A percentile compares a stretch with the other conserved stretches of the same genome.
Evolutionary conservation across 495 filamentous ascomycete genomes (phyloP).

Genomic region (Penicillium angulare): DNA sequence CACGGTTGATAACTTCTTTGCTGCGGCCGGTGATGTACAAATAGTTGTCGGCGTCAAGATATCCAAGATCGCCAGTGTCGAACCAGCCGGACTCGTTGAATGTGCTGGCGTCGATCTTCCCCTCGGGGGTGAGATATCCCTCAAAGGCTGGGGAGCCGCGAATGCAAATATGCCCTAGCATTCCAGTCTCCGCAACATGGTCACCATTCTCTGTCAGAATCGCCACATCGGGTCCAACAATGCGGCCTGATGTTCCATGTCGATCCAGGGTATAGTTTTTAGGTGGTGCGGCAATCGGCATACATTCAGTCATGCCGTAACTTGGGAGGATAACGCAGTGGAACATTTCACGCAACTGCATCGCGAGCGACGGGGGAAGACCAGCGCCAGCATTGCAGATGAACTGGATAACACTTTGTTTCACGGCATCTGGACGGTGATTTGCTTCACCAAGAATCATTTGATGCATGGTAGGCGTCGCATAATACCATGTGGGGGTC

Average conservation of each 20-base stretch:
- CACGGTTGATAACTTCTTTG: conserved; percentile 78
- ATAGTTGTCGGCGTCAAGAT: conserved; percentile 57
- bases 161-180: conserved; percentile 40
- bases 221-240: conserved; percentile 39
- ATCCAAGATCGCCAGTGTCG: conserved; percentile 49
- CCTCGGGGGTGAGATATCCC: conserved; percentile 38
- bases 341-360: conserved; percentile 36
- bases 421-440: conserved; percentile 26
- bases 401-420: conserved; percentile 37
- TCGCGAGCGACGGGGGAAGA: conserved; percentile 39
- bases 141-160: conserved; percentile 42
- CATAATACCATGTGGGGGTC: conserved; percentile 47
- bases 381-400: conserved; percentile 46
- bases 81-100: conserved; percentile 45
- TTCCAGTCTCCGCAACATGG: conserved; percentile 9
- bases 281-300: conserved; percentile 43
- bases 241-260: conserved; percentile 41
- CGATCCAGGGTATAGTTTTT: conserved; percentile 38
- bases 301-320: conserved; percentile 52
- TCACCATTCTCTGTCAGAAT: conserved; percentile 29
- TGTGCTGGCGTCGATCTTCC: conserved; percentile 29
- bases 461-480: conserved; percentile 48
- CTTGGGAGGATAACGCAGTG: conserved; percentile 39
- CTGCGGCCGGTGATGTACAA: conserved; percentile 69
- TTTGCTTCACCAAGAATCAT: conserved; percentile 35